Evolutionary conservation across 2,329 filamentous ascomycete genomes (phyloP).

Genomic region (Apiospora aurea): DNA sequence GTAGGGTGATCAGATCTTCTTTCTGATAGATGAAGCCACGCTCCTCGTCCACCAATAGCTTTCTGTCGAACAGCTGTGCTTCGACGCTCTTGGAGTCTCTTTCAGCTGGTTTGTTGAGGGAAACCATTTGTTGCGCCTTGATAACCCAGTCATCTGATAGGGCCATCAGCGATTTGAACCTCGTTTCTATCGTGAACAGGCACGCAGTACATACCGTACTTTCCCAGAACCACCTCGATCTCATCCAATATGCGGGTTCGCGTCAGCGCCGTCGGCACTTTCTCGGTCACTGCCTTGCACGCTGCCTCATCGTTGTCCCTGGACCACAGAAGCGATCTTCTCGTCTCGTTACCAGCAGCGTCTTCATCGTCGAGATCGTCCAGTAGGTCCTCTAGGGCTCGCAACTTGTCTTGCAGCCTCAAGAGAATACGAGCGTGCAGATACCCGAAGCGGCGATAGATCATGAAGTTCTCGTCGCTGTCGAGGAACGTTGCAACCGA

Average conservation of each 20-base stretch:
- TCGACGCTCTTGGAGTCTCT: neutral
- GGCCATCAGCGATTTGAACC: neutral
- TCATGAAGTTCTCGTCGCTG: slow-evolving; percentile 25
- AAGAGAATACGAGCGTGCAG: neutral
- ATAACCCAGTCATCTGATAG: neutral
- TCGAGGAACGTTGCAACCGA: slow-evolving; percentile 16
- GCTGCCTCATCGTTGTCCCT: neutral
- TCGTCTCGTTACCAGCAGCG: neutral
- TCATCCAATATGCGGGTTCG: neutral
- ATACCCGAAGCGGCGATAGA: slow-evolving; percentile 21
- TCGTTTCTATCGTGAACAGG: neutral
- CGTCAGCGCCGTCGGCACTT: neutral
- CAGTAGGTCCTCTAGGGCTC: neutral
- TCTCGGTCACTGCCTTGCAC: neutral
- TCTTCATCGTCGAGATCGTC: neutral
- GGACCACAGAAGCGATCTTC: neutral
- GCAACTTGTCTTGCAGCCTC: neutral
- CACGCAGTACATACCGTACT: neutral
- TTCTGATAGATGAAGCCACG: slow-evolving; percentile 19
- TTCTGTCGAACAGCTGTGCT: neutral
- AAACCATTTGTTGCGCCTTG: neutral
- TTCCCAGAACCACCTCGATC: neutral
- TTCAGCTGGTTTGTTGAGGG: neutral
- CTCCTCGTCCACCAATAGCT: slow-evolving; percentile 10
- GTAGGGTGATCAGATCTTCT: slow-evolving; percentile 21